Base-by-base conservation (phyloP, 1,139 yeast genomes). In the Martiniozyma asiatica region DNA sequence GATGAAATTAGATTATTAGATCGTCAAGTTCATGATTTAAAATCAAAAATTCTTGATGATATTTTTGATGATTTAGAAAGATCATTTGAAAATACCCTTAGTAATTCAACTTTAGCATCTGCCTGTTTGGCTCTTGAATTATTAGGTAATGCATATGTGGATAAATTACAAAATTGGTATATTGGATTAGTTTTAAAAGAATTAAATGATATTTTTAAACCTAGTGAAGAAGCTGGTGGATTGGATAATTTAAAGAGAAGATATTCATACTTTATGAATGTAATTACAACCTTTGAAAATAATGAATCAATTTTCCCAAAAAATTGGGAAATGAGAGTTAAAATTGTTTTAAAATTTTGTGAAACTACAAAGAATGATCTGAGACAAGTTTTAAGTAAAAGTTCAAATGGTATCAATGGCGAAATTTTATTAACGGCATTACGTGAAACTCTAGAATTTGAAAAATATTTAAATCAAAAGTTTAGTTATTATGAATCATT, bases 201-300 rank as follows among this genome's bases (percentile, higher is more conserved):
- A 46, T 73, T 89, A 35, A 67, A 68, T 25, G 60, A 70, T 15
- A 82, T 89, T 10, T 89, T 89, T 55, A 68, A 72, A 34, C 64
- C 73, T 18, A 63, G 72, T 13, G 96, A 85, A 43, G 98, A 87
- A 53, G 97, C 98, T 0, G 96, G 96, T 1, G 78, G 94, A 2
- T 58, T 89, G 38, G 98, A 89, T 38, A 89, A 89, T 52, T 58
- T 89, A 27, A 67, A 73, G 13, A 61, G 97, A 42, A 62, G 98
- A 30, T 89, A 73, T 50, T 68, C 87, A 20, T 89, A 80, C 52
- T 78, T 84, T 53, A 76, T 78, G 42, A 73, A 80, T 41, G 66
- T 82, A 1, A 56, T 87, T 35, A 26, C 35, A 7, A 67, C 70
- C 33, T 72, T 78, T 38, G 74, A 70, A 32, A 54, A 68, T 2